Conservation (phyloP, 768 basidiomycete species). For the Collybiopsis luxurians region DNA sequence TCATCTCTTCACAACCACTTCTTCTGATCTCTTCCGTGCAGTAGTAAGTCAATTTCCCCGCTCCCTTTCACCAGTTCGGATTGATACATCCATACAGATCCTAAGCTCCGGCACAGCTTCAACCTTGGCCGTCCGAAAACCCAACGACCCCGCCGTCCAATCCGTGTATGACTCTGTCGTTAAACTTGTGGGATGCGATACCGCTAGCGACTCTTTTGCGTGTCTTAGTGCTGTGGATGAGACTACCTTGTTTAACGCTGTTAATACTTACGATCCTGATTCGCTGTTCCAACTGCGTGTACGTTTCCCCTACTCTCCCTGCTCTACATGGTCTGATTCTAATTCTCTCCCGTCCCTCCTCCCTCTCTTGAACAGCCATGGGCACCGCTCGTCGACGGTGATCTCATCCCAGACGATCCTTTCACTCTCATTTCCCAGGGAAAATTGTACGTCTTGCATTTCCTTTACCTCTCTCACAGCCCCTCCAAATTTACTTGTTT, state of each 20-base stretch:
- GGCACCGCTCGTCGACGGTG: constrained; percentile 20
- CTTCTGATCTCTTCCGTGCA: constrained; percentile 1
- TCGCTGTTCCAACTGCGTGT: constrained; percentile 9
- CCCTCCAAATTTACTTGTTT: no score
- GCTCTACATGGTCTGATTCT: no score
- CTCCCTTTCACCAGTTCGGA: not conserved
- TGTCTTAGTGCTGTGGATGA: constrained; percentile 11
- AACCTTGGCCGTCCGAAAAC: constrained; percentile 13
- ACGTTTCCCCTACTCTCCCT: not conserved
- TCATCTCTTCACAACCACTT: not conserved
- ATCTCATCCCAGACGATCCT: constrained; percentile 20
- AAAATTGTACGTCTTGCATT: constrained; percentile 18
- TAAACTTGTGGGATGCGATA: constrained; percentile 8
- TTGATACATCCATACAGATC: constrained; percentile 15
- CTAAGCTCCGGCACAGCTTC: constrained; percentile 22
- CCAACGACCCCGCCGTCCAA: constrained; percentile 7
- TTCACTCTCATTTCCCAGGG: constrained; percentile 17
- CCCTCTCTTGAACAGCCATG: constrained; percentile 11
- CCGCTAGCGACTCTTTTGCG: constrained; percentile 16
- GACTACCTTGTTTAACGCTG: not conserved
- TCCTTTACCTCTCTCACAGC: no score
- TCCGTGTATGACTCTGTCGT: constrained; percentile 19
- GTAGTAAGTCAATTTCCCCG: not conserved
- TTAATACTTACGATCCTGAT: not conserved
- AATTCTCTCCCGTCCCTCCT: not conserved